phyloP scores from a whole-genome alignment of 164 flowering plant species.

The Stephania yunnanensis region DNA sequence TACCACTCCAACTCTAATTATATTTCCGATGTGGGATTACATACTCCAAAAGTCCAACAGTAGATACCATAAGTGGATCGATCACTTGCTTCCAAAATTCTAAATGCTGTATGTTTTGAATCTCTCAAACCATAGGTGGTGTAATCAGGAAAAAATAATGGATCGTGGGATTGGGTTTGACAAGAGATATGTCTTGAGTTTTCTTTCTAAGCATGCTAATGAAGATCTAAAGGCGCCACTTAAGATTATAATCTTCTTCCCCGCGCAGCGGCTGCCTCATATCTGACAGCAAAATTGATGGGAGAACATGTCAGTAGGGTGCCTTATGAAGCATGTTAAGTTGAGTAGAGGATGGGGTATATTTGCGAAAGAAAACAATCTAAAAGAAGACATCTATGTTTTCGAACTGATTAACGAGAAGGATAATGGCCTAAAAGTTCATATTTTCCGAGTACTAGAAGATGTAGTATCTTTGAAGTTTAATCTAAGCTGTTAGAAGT shows the following conservation, averaged over 20 bases:
- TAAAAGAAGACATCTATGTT: not conserved
- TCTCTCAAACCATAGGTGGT: no score
- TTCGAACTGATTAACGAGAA: not conserved
- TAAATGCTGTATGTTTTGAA: no score
- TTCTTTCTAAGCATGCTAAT: not conserved
- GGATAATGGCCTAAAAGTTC: not conserved
- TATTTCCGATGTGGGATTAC: no score
- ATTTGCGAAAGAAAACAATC: not conserved
- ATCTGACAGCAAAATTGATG: slow-evolving; percentile 2
- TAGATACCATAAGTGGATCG: no score
- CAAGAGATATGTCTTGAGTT: not conserved
- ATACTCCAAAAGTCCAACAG: no score
- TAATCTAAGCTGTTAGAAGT: not conserved
- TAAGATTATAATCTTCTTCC: not conserved
- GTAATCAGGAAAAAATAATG: no score
- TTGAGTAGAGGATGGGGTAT: not conserved
- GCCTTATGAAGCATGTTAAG: not conserved
- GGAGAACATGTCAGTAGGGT: not conserved
- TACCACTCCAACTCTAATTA: no score
- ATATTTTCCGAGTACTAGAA: not conserved
- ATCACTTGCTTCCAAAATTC: not conserved
- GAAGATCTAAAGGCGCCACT: not conserved
- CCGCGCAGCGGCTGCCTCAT: not conserved
- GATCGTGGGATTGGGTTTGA: not conserved
- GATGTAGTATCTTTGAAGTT: not conserved